phyloP scores from a whole-genome alignment of 176 grass and related monocot genomes.

The Triticum dicoccoides region DNA sequence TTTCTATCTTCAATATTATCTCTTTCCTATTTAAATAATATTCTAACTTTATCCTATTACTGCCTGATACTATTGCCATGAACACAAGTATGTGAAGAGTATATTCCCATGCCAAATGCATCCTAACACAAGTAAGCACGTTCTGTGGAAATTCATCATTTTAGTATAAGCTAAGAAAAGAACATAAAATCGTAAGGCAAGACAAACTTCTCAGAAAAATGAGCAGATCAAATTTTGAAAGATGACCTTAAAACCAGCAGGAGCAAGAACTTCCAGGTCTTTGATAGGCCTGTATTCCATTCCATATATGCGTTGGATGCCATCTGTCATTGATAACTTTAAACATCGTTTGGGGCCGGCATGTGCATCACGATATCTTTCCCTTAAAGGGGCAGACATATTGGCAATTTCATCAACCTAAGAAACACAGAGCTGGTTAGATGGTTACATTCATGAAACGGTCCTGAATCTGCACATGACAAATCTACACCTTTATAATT shows the following conservation, averaged over 20 bases:
- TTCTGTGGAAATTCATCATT: neutral
- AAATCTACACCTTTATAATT: neutral
- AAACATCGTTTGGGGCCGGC: constrained; percentile 76
- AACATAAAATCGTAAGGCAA: constrained; percentile 5
- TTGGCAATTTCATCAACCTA: constrained; percentile 97
- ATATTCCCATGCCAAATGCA: neutral
- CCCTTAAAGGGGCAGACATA: constrained; percentile 71
- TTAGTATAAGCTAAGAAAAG: neutral
- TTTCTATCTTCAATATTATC: neutral
- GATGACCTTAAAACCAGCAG: constrained; percentile 85
- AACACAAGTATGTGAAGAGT: neutral
- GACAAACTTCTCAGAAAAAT: constrained; percentile 6
- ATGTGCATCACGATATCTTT: constrained; percentile 63
- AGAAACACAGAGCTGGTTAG: constrained; percentile 21
- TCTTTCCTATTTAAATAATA: neutral
- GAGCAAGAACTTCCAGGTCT: constrained; percentile 78
- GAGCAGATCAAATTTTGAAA: constrained; percentile 9
- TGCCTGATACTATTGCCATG: neutral
- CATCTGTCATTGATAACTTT: constrained; percentile 94
- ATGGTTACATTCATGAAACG: constrained; percentile 4
- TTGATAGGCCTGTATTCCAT: constrained; percentile 91
- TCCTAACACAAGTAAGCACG: neutral
- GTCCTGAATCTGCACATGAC: neutral
- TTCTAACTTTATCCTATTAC: neutral
- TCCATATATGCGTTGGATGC: constrained; percentile 65